Conservation (phyloP, 2,329 filamentous ascomycete species). For the Colletotrichum noveboracense region DNA sequence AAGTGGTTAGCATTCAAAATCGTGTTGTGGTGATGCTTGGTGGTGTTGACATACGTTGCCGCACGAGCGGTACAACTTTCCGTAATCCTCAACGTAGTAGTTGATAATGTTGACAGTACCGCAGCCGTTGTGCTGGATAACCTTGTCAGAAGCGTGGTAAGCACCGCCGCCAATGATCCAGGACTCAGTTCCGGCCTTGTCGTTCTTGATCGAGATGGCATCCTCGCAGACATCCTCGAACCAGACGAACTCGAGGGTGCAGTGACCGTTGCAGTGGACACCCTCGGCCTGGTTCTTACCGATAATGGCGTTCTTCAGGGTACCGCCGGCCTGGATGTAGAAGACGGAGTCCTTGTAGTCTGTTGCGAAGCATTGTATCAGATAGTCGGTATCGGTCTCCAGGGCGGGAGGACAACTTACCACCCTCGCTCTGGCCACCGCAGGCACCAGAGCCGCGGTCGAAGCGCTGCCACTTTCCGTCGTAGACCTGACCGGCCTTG, state of each 20-base stretch:
- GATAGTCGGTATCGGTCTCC: rapidly evolving
- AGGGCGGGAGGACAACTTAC: conserved; percentile 17
- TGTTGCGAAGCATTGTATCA: background rate
- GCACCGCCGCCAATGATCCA: conserved; percentile 45
- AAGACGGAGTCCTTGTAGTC: conserved; percentile 48
- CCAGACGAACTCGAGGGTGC: conserved; percentile 39
- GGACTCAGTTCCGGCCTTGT: conserved; percentile 9
- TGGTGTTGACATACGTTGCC: conserved; percentile 7
- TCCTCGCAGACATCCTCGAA: conserved; percentile 32
- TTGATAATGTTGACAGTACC: conserved; percentile 45
- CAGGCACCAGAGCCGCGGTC: conserved; percentile 46
- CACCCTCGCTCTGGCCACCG: conserved; percentile 46
- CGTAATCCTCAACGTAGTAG: conserved; percentile 51
- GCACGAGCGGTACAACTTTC: conserved; percentile 42
- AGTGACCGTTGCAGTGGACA: conserved; percentile 48
- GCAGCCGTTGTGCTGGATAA: conserved; percentile 53
- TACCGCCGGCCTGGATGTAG: conserved; percentile 45
- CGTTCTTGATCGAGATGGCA: conserved; percentile 26
- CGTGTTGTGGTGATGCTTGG: background rate
- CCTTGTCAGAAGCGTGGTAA: conserved; percentile 48
- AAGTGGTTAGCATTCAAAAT: background rate
- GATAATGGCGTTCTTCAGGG: conserved; percentile 52
- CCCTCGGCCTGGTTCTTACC: conserved; percentile 44
- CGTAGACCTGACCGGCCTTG: conserved; percentile 33
- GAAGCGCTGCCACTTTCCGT: conserved; percentile 39